Conservation (phyloP, 129 eudicot genomes). For the Solidago caesia region DNA sequence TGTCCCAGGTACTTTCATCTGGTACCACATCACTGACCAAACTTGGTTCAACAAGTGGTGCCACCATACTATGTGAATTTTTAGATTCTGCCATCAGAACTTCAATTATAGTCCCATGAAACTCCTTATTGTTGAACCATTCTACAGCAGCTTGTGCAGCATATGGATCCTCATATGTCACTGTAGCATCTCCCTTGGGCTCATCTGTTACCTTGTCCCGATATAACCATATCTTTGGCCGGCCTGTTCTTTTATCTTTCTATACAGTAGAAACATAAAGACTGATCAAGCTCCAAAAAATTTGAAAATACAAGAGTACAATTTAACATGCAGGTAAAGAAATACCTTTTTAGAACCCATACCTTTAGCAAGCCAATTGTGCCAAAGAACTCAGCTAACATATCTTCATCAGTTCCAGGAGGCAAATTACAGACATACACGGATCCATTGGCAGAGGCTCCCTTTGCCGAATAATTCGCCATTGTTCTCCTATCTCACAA, state of each 20-base stretch:
- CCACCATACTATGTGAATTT: conserved; percentile 33
- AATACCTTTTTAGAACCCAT: conserved; percentile 41
- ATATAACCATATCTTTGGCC: conserved; percentile 91
- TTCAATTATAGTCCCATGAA: conserved; percentile 74
- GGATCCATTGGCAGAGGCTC: conserved; percentile 72
- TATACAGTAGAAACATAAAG: conserved; percentile 16
- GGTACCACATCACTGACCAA: conserved; percentile 33
- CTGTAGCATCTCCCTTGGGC: conserved; percentile 97
- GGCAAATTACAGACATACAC: conserved; percentile 94
- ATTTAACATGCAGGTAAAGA: conserved; percentile 10
- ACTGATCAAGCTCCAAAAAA: background rate
- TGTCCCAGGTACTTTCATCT: conserved; percentile 44
- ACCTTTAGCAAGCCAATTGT: conserved; percentile 98
- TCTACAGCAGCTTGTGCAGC: conserved; percentile 99
- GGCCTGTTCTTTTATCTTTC: conserved; percentile 92
- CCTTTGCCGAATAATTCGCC: conserved; percentile 67
- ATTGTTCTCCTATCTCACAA: conserved; percentile 61
- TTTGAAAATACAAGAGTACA: background rate
- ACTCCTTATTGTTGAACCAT: conserved; percentile 94
- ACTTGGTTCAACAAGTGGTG: conserved; percentile 46
- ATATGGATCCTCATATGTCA: conserved; percentile 96
- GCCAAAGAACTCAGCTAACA: conserved; percentile 88
- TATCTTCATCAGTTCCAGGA: conserved; percentile 83
- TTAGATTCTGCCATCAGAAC: conserved; percentile 91
- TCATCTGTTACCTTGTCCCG: conserved; percentile 83